Base-by-base conservation (phyloP, 2,329 filamentous ascomycete genomes). In the Talaromyces verruculosus region DNA sequence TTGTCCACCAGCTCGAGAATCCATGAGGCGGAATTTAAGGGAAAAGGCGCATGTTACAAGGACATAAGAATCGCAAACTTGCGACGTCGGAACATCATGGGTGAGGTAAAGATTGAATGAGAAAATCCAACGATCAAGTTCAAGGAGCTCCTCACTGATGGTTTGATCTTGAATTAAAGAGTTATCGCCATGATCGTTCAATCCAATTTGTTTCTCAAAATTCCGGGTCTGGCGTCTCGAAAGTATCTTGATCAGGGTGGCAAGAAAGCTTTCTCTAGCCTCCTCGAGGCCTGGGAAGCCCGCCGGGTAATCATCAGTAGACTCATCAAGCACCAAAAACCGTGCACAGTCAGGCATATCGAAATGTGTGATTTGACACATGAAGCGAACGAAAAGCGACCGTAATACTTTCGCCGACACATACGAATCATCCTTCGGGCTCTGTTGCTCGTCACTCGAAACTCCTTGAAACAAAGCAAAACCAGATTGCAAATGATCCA, bases 341-440 rank as follows among this genome's bases (percentile, higher is more conserved):
- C 64, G 39, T 30, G 64, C 64, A 41, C 59, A 65, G 19, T 65
- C 64, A 25, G 39, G n/a, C 41, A 37, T 15, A 45, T 65, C 49
- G 53, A 65, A 65, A 45, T 65, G 49, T 6, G 64, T 65, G 61
- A 65, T 60, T 33, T 62, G 64, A 39, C 64, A 65, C 58, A 65
- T 49, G 5, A 57, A 57, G 28, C 64, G 64, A 41, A 60, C 64
- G 28, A 65, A 65, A 58, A 65, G 35, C 1, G 64, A 65, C 35
- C 58, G 64, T n/a, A 61, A 22, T 43, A 55, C 39, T 13, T 13
- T 57, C n/a, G 55, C 58, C 28, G 41, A 43, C 53, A 30, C 51
- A 39, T 5, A 35, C 7, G 13, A n/a, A 35, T 45, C 51, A n/a
- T 57, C 30, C 28, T 57, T 10, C 15, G 17, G 17, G 0, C 17